Evolutionary conservation across 1,284 basidiomycete genomes (phyloP).

Genomic region (Ustilago cynodontis): DNA sequence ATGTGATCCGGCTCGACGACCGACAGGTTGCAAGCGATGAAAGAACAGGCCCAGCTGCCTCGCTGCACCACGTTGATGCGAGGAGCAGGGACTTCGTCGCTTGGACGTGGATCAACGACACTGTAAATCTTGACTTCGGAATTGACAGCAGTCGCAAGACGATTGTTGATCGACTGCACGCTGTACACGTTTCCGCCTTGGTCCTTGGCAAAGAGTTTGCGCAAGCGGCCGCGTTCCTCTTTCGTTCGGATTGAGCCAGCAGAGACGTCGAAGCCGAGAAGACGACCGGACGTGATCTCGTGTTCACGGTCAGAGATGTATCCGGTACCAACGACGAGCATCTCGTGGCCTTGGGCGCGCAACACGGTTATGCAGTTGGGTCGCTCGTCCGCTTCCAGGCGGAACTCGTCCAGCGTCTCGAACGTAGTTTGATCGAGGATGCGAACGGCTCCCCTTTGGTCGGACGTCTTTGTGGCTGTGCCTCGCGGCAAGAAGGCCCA

Average conservation of each 20-base stretch:
- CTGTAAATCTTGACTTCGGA: conserved; percentile 59
- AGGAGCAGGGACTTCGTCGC: conserved; percentile 10
- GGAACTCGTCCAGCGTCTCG: conserved; percentile 32
- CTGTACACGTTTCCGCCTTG: conserved; percentile 65
- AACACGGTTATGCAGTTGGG: conserved; percentile 57
- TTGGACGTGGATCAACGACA: conserved; percentile 22
- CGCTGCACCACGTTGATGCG: conserved; percentile 31
- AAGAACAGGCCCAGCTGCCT: conserved; percentile 63
- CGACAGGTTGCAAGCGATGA: conserved; percentile 61
- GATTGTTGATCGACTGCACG: conserved; percentile 34
- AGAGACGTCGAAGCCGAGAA: conserved; percentile 50
- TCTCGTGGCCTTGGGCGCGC: conserved; percentile 19
- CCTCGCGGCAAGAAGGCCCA: conserved; percentile 53
- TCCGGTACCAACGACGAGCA: conserved; percentile 63
- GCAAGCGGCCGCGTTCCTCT: conserved; percentile 27
- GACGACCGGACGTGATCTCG: conserved; percentile 54
- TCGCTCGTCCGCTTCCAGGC: conserved; percentile 56
- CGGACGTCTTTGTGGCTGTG: conserved; percentile 11
- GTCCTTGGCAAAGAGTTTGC: conserved; percentile 41
- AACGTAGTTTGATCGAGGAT: conserved; percentile 32
- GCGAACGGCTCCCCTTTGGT: conserved; percentile 31
- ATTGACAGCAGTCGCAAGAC: conserved; percentile 62
- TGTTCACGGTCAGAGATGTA: conserved; percentile 26
- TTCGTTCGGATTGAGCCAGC: conserved; percentile 32
- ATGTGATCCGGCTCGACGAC: conserved; percentile 41